phyloP scores from a whole-genome alignment of 2,329 filamentous ascomycete genomes.

The Coleophoma cylindrospora region DNA sequence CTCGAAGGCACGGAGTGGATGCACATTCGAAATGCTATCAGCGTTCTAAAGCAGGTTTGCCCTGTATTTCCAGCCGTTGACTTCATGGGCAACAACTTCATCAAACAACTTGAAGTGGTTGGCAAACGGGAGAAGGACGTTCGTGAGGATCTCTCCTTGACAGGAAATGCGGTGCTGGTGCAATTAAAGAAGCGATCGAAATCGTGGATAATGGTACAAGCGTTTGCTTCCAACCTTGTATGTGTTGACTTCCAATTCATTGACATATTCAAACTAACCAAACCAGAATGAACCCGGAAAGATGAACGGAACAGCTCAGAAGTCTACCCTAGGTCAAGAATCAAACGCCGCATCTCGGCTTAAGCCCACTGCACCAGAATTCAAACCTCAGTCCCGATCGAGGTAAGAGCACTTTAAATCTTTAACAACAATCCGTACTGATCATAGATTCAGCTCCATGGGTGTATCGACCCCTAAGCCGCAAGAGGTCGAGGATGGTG shows the following conservation, averaged over 20 bases:
- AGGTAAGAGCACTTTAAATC: slow-evolving; percentile 18
- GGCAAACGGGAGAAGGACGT: slow-evolving; percentile 56
- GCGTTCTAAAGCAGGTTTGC: slow-evolving; percentile 74
- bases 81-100: slow-evolving; percentile 72
- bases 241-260: slow-evolving; percentile 19
- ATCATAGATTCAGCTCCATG: slow-evolving; percentile 29
- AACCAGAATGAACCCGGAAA: slow-evolving; percentile 11
- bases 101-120: slow-evolving; percentile 61
- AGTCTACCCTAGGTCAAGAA: not conserved
- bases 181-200: slow-evolving; percentile 62
- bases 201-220: slow-evolving; percentile 70
- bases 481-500: slow-evolving; percentile 63
- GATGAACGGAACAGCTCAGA: slow-evolving; percentile 7
- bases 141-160: slow-evolving; percentile 70
- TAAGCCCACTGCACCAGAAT: slow-evolving; percentile 57
- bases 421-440: not conserved
- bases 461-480: slow-evolving; percentile 26
- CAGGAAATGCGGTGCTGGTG: slow-evolving; percentile 66
- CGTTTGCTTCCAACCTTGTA: slow-evolving; percentile 63
- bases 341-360: slow-evolving; percentile 26
- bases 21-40: slow-evolving; percentile 95
- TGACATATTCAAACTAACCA: slow-evolving; percentile 22
- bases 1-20: slow-evolving; percentile 86
- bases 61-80: slow-evolving; percentile 85
- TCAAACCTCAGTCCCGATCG: slow-evolving; percentile 46